Percentiles rank a stretch among this genome's conserved stretches.
Evolutionary conservation across 176 grass and related monocot species (phyloP).

Genomic region (Avena atlantica): DNA sequence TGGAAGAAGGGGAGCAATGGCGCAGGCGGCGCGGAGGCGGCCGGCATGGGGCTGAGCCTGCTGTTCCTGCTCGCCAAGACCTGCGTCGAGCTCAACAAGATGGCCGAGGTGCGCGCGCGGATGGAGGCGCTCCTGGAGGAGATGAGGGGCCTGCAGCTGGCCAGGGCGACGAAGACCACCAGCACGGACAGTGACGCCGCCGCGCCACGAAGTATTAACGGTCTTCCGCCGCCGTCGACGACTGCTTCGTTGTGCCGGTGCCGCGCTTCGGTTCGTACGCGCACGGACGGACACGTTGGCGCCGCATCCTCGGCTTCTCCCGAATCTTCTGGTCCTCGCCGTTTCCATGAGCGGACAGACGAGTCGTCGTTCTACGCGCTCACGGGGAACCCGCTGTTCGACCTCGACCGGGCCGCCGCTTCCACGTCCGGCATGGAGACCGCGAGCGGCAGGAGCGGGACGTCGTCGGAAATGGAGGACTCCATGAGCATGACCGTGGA

Average conservation of each 20-base stretch:
- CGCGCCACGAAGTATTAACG: not conserved
- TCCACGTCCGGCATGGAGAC: not conserved
- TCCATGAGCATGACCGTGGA: not conserved
- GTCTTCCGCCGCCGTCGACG: not conserved
- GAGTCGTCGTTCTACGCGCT: not conserved
- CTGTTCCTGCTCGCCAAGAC: constrained; percentile 52
- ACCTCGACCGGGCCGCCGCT: not conserved
- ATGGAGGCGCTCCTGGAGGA: constrained; percentile 63
- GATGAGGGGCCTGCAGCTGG: constrained; percentile 44
- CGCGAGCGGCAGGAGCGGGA: not conserved
- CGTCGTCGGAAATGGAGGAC: not conserved
- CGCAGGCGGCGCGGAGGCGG: not conserved
- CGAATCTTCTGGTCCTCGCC: not conserved
- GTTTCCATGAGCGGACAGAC: not conserved
- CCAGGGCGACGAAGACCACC: not conserved
- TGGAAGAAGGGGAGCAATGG: not conserved
- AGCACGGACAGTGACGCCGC: not conserved
- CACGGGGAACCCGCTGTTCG: constrained; percentile 14
- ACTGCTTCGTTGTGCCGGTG: constrained; percentile 16
- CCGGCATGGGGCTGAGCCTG: constrained; percentile 54
- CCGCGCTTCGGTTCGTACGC: not conserved
- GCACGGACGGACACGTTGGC: not conserved
- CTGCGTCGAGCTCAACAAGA: constrained; percentile 59
- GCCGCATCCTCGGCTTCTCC: not conserved
- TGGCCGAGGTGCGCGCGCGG: constrained; percentile 63